A percentile compares a stretch with the other conserved stretches of the same genome.
Evolutionary conservation across 108 stramenopile species (phyloP).

Genomic region (Nitzschia inconspicua): DNA sequence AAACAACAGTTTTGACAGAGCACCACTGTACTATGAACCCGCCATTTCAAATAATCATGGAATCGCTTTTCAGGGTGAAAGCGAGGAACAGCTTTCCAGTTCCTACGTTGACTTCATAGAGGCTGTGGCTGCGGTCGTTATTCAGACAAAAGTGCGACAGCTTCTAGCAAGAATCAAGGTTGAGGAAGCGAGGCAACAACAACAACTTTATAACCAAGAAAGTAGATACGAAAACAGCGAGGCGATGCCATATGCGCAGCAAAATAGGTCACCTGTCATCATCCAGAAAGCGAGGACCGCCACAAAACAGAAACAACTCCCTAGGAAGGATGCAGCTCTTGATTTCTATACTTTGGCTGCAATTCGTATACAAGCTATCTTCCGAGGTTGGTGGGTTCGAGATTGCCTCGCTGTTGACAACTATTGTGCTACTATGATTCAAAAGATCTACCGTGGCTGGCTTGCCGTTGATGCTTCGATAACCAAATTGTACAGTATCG

Average conservation of each 20-base stretch:
- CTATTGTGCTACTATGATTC: constrained; percentile 69
- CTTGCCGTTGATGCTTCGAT: constrained; percentile 39
- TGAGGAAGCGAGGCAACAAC: constrained; percentile 5
- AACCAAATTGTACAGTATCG: constrained; percentile 43
- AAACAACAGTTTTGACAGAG: no score
- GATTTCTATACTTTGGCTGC: constrained; percentile 56
- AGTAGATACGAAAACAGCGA: not conserved
- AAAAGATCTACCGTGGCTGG: constrained; percentile 43
- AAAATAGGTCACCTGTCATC: not conserved
- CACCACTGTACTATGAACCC: no score
- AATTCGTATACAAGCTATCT: constrained; percentile 62
- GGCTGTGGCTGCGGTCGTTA: constrained; percentile 74
- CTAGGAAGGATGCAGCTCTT: not conserved
- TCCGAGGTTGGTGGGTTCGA: constrained; percentile 82
- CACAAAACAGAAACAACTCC: not conserved
- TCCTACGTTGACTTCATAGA: constrained; percentile 53
- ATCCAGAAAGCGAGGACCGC: not conserved
- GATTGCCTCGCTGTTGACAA: constrained; percentile 66
- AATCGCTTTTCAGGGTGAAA: no score
- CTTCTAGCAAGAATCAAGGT: constrained; percentile 50
- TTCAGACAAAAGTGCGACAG: constrained; percentile 69
- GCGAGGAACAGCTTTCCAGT: constrained; percentile 7
- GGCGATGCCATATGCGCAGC: not conserved
- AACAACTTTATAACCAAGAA: not conserved
- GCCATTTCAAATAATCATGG: no score